Base-by-base conservation (phyloP, 2,329 filamentous ascomycete genomes). In the Ophiosphaerella herpotricha region DNA sequence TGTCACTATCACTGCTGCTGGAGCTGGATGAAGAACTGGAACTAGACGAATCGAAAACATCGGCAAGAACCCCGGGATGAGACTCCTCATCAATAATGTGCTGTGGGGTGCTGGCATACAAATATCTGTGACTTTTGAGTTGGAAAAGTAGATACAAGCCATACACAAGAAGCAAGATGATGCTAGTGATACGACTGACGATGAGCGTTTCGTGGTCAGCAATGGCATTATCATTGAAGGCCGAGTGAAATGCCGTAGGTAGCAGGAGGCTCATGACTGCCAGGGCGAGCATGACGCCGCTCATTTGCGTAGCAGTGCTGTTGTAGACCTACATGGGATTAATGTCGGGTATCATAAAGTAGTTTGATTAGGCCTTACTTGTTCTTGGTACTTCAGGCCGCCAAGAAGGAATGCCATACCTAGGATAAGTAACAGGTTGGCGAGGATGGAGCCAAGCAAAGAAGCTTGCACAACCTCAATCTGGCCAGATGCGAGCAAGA, bases 271-370 rank as follows among this genome's bases (percentile, higher is more conserved):
- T 96, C 75, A 90, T 92, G 53, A 96, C 92, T 67, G 89, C 92
- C 73, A 96, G 75, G 78, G 90, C 95, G 61, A 97, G 83, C 62
- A 97, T 80, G 76, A 91, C 96, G 43, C 92, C 92, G 70, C 91
- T 96, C 90, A 96, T 96, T 72, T 97, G 91, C 1, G 91, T 96
- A 50, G 96, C 90, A 18, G 90, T 96, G 75, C 86, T 94, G 76
- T 96, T 97, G 77, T 96, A 97, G 55, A 97, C 87, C 84, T 89
- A 46, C 0, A 9, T 23, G 32, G 7, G 2, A 48, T 68, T 54
- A 66, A 61, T 48, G 14, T 36, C 29, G 9, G 23, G 29, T 9
- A 33, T 35, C 9, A 33, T 23, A 3, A 31, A 21, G 29, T 14
- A 8, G 18, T 21, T 21, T 21, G 18, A 21, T 21, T 21, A 24